Evolutionary conservation across 441 rosid species (phyloP).

Genomic region (Breynia disticha): DNA sequence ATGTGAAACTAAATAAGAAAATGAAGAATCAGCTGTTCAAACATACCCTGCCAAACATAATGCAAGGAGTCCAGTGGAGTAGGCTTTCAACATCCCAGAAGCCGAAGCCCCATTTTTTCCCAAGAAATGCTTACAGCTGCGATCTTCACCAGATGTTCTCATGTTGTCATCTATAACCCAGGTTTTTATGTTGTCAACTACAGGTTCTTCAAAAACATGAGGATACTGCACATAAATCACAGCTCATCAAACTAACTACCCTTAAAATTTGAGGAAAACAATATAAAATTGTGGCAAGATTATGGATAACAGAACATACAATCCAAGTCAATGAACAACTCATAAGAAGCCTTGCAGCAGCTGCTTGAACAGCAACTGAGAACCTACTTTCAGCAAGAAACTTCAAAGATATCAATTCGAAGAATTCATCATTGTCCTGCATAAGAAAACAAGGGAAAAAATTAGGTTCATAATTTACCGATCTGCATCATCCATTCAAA

Average conservation of each 20-base stretch:
- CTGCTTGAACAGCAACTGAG: conserved; percentile 71
- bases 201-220: conserved; percentile 80
- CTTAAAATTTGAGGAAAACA: conserved; percentile 9
- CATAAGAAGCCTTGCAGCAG: conserved; percentile 77
- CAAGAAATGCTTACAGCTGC: conserved; percentile 29
- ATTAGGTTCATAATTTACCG: not conserved
- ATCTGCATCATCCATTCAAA: not conserved
- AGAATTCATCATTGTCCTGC: conserved; percentile 97
- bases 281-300: not conserved
- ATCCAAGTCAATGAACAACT: conserved; percentile 77
- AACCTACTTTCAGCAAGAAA: conserved; percentile 72
- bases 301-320: conserved; percentile 30
- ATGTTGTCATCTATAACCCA: conserved; percentile 81
- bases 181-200: conserved; percentile 62
- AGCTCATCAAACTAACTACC: conserved; percentile 13
- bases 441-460: conserved; percentile 12
- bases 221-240: conserved; percentile 52
- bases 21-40: not conserved
- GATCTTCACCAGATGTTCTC: conserved; percentile 50
- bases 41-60: conserved; percentile 71
- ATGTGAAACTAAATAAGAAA: not conserved
- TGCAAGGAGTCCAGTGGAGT: conserved; percentile 92
- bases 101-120: conserved; percentile 59
- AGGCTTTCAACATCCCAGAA: conserved; percentile 79
- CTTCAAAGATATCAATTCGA: conserved; percentile 79